phyloP scores from a whole-genome alignment of 768 basidiomycete species.

The Pisolithus albus region DNA sequence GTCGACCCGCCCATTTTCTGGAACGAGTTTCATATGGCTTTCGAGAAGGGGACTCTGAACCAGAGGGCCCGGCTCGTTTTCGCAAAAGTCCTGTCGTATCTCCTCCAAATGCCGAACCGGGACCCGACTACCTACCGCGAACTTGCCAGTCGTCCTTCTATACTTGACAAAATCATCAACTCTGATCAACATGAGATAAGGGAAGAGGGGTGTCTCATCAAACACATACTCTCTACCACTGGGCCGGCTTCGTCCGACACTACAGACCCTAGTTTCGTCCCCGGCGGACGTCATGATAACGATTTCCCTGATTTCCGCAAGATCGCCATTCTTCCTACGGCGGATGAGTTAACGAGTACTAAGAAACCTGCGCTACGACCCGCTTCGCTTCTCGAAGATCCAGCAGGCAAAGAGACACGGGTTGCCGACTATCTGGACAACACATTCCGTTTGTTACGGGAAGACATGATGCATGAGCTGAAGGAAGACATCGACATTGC shows the following conservation, averaged over 20 bases:
- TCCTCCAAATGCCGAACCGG: constrained; percentile 35
- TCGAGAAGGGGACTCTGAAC: constrained; percentile 27
- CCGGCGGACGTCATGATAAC: constrained; percentile 68
- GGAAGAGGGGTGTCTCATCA: constrained; percentile 32
- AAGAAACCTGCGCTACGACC: constrained; percentile 45
- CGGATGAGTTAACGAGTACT: constrained; percentile 45
- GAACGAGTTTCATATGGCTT: constrained; percentile 32
- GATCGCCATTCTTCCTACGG: constrained; percentile 59
- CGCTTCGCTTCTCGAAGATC: constrained; percentile 37
- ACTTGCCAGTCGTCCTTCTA: constrained; percentile 27
- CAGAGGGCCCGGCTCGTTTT: constrained; percentile 33
- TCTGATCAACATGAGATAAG: constrained; percentile 23
- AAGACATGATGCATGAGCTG: constrained; percentile 55
- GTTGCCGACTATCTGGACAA: constrained; percentile 52
- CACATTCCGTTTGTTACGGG: constrained; percentile 57
- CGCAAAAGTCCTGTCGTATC: constrained; percentile 44
- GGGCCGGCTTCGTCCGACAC: constrained; percentile 11
- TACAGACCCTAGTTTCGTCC: constrained; percentile 20
- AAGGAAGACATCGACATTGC: constrained; percentile 47
- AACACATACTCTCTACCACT: constrained; percentile 30
- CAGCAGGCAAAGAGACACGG: constrained; percentile 31
- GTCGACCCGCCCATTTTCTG: constrained; percentile 50
- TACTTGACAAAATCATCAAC: constrained; percentile 19
- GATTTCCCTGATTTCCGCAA: constrained; percentile 55
- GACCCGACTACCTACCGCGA: constrained; percentile 32